phyloP scores from a whole-genome alignment of 306 rosid genomes.

The Medicago truncatula region MtrunA17r5.0-ANR NC_053049.1:14226501-14227000 shows the following conservation, averaged over 20 bases:
- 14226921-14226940: slow-evolving; percentile 36
- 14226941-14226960: slow-evolving; percentile 19
- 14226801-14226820: slow-evolving; percentile 72
- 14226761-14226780: slow-evolving; percentile 23
- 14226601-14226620: slow-evolving; percentile 94
- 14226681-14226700: slow-evolving; percentile 86
- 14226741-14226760: slow-evolving; percentile 5
- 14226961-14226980: slow-evolving; percentile 12
- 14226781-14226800: slow-evolving; percentile 73
- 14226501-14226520: too few relatives aligned
- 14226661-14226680: slow-evolving; percentile 79
- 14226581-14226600: slow-evolving; percentile 76
- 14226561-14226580: slow-evolving; percentile 8
- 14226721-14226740: slow-evolving; percentile 32
- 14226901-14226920: slow-evolving; percentile 80
- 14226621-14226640: slow-evolving; percentile 81
- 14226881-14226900: slow-evolving; percentile 98
- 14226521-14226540: neutral
- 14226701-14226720: neutral
- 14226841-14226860: slow-evolving; percentile 73
- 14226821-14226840: slow-evolving; percentile 69
- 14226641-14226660: slow-evolving; percentile 81
- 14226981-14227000: neutral
- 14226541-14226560: slow-evolving; percentile 11
- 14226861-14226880: slow-evolving; percentile 85